A percentile compares a stretch with the other conserved stretches of the same genome.
Evolutionary conservation across 305 asterid species (phyloP).

Genomic region (Plantago coronopus): DNA sequence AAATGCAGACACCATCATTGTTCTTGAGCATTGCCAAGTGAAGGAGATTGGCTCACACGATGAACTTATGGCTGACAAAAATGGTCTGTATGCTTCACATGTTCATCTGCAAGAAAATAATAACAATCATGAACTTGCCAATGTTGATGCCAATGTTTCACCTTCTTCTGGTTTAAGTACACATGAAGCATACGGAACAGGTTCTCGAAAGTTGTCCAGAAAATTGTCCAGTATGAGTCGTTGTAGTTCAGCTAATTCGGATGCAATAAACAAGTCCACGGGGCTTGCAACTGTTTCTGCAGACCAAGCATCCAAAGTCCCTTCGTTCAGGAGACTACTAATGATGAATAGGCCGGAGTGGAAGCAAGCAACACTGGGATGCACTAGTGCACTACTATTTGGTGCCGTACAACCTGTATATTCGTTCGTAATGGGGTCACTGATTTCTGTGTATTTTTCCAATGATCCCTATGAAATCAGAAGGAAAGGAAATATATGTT

Average conservation of each 20-base stretch:
- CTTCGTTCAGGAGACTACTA: slow-evolving; percentile 64
- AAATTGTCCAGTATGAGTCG: slow-evolving; percentile 13
- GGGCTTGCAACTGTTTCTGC: slow-evolving; percentile 14
- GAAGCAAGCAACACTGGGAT: slow-evolving; percentile 71
- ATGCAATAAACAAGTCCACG: slow-evolving; percentile 67
- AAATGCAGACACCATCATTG: slow-evolving; percentile 68
- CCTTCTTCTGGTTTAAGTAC: slow-evolving; percentile 22
- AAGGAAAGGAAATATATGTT: slow-evolving; percentile 46
- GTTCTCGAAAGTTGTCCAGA: slow-evolving; percentile 41
- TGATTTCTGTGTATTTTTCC: slow-evolving; percentile 64
- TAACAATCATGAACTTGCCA: slow-evolving; percentile 19
- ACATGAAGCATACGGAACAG: slow-evolving; percentile 38
- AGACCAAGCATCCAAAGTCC: slow-evolving; percentile 49
- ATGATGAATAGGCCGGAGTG: slow-evolving; percentile 92
- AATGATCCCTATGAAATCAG: slow-evolving; percentile 54
- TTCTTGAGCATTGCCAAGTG: slow-evolving; percentile 63
- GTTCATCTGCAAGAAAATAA: slow-evolving; percentile 54
- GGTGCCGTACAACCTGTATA: slow-evolving; percentile 85
- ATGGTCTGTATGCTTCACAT: slow-evolving; percentile 56
- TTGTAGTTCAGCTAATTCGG: slow-evolving; percentile 24
- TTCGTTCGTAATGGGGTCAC: slow-evolving; percentile 75
- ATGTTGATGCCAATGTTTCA: background rate
- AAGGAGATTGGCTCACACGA: slow-evolving; percentile 68
- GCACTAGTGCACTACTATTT: slow-evolving; percentile 57
- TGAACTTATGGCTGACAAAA: slow-evolving; percentile 39